Evolutionary conservation across 805 yeast species (phyloP).

Genomic region (Candida saitoana): DNA sequence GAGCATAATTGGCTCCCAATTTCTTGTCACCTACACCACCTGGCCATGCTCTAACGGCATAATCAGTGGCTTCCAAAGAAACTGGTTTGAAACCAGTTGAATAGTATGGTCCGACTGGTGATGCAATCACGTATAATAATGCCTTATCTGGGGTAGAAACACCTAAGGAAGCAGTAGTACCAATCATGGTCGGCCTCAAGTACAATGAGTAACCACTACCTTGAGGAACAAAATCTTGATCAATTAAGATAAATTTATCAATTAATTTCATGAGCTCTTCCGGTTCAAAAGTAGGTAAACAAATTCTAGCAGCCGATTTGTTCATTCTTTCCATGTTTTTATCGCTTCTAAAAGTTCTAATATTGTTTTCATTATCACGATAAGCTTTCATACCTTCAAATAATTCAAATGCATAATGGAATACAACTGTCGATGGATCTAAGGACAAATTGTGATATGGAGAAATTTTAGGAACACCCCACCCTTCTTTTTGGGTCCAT

Average conservation of each 20-base stretch:
- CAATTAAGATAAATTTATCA: constrained; percentile 71
- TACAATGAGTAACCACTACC: constrained; percentile 88
- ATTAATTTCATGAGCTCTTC: constrained; percentile 73
- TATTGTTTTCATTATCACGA: constrained; percentile 52
- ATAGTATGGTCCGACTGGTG: constrained; percentile 93
- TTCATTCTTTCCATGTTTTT: constrained; percentile 91
- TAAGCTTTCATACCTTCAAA: constrained; percentile 97
- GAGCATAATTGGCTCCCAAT: constrained; percentile 97
- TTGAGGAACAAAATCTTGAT: constrained; percentile 73
- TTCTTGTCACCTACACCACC: constrained; percentile 97
- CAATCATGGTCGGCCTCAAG: constrained; percentile 92
- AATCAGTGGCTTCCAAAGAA: constrained; percentile 87
- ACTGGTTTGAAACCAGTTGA: constrained; percentile 96
- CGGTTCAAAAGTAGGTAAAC: constrained; percentile 80
- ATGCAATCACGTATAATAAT: constrained; percentile 77
- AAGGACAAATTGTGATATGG: constrained; percentile 75
- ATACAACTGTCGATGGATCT: constrained; percentile 90
- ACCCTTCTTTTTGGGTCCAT: constrained; percentile 74
- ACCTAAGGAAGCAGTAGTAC: constrained; percentile 86
- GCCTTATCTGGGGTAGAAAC: constrained; percentile 82
- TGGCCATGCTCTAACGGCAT: constrained; percentile 98
- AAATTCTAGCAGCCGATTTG: constrained; percentile 84
- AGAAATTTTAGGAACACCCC: constrained; percentile 81
- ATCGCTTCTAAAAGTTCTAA: constrained; percentile 86
- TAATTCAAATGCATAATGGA: constrained; percentile 92